Base-by-base conservation (phyloP, 176 grass and related monocot species). In the Stipa capillata region DNA sequence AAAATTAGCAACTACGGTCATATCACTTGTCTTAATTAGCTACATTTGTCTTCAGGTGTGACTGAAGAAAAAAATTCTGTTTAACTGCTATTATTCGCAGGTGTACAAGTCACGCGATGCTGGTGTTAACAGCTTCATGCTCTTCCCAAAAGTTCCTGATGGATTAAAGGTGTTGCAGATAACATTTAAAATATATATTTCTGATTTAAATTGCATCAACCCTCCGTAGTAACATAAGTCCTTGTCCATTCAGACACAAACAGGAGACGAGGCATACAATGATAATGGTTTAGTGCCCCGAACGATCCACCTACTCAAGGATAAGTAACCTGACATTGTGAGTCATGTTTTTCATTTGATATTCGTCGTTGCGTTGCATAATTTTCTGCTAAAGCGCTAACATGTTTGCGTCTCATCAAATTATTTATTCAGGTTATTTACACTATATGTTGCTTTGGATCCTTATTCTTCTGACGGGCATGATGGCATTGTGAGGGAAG, bases 101-200 rank as follows among this genome's bases (percentile, higher is more conserved):
- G 92, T 99, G 9, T 91, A 95, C 78, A 99, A 91, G 90, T 75
- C 96, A 53, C 82, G 86, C 0, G 96, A 99, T 89, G 92, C 95
- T 79, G 96, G 92, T 57, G 96, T 99, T 54, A 93, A 99, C 63
- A 89, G 92, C 74, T 91, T 99, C 6, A 90, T 95, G 62, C 81
- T 99, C 20, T 99, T 99, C 69, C 96, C 96, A 40, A 99, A 99
- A 84, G 84, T 99, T 77, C 92, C 96, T 57, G 96, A 99, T 87
- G 92, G 90, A 57, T 78, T 99, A 65, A 99, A 99, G 96, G 92
- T 99, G 20, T 78, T 71, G 51, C 32, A 33, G 10, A 27, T 36
- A 62, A 73, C 36, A 75, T n/a, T n/a, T n/a, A n/a, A n/a, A n/a
- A n/a, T n/a, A n/a, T n/a, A n/a, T n/a, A n/a, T n/a, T n/a, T n/a